Evolutionary conservation across 805 yeast genomes (phyloP), one percentile per base, ranked within the genome.

Genomic region (Nakazawaea wyomingensis): DNA sequence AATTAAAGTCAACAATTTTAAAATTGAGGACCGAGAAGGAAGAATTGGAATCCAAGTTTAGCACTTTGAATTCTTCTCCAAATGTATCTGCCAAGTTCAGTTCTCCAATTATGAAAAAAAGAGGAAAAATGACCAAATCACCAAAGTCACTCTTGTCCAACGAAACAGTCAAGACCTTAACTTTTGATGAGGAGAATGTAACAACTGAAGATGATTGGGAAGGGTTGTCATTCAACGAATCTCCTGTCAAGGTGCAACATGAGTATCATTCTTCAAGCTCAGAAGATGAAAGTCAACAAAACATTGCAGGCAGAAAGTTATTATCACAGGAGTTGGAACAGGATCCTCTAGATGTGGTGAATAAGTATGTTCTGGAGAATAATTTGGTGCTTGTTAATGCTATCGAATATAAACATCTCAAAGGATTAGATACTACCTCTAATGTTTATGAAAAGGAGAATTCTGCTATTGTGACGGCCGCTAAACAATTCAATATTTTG

Each of bases 1-100:
- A 73, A 51, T 66, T 84, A 48, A 73, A 84, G 56, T 63, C 68
- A 17, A 65, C 71, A 2, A 53, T 77, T 8, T 55, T 74, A 46
- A 77, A 74, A 54, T 59, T 64, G 38, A 71, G 65, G 49, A 54
- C 60, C 9, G 73, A 72, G 35, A 68, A 68, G 41, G 53, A 61
- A 20, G 66, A 64, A n/a, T 49, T 64, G 35, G 59, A 62, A 36
- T 48, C 44, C 27, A 48, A 41, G 50, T 49, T 50, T 33, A 35
- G 31, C 18, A 13, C 35, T 3, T n/a, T 17, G 37, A 4, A 20
- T 14, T 20, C 45, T 19, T n/a, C 41, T 22, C 34, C 24, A 28
- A 20, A 34, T 4, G 27, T 34, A 21, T 27, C 32, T n/a, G 39
- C 40, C 17, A 32, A 16, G 8, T 34, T 16, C 29, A 39, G 16